These are phyloP conservation scores for Hypoxylon sp. DNA, from an alignment of 2,329 filamentous ascomycete species.

Conservation along the genomic window DNA sequence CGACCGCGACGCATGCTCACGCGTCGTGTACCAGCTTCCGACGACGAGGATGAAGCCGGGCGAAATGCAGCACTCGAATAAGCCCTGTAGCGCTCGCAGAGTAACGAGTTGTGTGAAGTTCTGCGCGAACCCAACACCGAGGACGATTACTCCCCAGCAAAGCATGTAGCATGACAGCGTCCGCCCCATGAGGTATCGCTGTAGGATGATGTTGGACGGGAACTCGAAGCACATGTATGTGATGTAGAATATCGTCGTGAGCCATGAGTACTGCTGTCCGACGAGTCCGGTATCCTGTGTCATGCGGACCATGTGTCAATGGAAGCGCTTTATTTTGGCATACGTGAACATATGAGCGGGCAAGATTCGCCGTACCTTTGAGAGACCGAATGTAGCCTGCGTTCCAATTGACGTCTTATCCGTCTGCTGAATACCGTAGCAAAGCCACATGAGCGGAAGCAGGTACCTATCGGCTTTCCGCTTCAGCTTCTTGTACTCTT, in stretches of 20 bases:
- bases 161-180: constrained; percentile 53
- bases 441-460: constrained; percentile 62
- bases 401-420: constrained; percentile 60
- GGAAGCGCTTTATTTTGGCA: neutral
- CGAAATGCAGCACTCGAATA: constrained; percentile 57
- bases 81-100: constrained; percentile 55
- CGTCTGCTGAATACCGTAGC: constrained; percentile 63
- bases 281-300: constrained; percentile 50
- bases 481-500: constrained; percentile 56
- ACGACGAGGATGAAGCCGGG: constrained; percentile 57
- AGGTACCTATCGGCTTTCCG: constrained; percentile 61
- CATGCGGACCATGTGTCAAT: constrained; percentile 6
- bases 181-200: constrained; percentile 52
- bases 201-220: constrained; percentile 52
- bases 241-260: constrained; percentile 53
- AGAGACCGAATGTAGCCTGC: constrained; percentile 57
- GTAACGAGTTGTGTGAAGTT: constrained; percentile 56
- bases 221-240: constrained; percentile 53
- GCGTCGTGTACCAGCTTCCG: constrained; percentile 56
- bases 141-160: constrained; percentile 53
- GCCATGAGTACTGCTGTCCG: constrained; percentile 55
- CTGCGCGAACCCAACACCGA: constrained; percentile 56
- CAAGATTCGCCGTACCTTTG: constrained; percentile 47
- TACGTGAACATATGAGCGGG: too few relatives aligned
- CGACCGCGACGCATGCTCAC: constrained; percentile 55